Evolutionary conservation across 345 rosid species (phyloP), one percentile per base, ranked within the genome.

Genomic region (Lepidium sativum): DNA sequence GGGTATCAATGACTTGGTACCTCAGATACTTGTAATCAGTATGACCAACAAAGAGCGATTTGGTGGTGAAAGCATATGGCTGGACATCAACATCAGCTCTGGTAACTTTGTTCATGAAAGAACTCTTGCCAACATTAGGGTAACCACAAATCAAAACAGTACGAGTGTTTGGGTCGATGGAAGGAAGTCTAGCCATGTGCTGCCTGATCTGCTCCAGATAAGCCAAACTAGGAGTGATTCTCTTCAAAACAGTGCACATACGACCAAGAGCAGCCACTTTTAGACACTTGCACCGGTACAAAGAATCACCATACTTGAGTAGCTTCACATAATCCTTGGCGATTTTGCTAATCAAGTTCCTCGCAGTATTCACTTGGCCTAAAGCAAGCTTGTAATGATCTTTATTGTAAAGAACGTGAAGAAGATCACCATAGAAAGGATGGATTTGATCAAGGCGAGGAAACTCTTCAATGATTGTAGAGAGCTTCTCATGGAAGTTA

Each of bases 1-100:
- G 98, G 0, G 98, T 89, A 75, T 92, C 98, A 69, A 92, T 92
- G 37, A 92, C 98, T 63, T 89, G 98, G 70, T 89, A 92, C 75
- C 97, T 69, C 60, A 92, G 69, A 72, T 92, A 89, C 77, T 89
- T 84, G 45, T 89, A 87, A 71, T 92, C 97, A 0, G 98, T 89
- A 60, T 89, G 96, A 62, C 98, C 97, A 20, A 89, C 97, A 75
- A 92, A 92, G 29, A 89, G 86, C 6, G 97, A 92, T 77, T 89
- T 92, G 0, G 98, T 92, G 23, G 98, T 81, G 76, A 92, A 89
- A 13, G 96, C 91, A 77, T 89, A 89, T 9, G 97, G 96, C 64
- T 89, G 96, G 42, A 86, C 96, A 70, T 89, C 98, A 61, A 89
- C 97, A 74, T 89, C 86, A 25, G 98, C 97, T 76, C 92, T 80